Evolutionary conservation across 2,329 filamentous ascomycete species (phyloP).

Genomic region (Fusarium sp.): DNA sequence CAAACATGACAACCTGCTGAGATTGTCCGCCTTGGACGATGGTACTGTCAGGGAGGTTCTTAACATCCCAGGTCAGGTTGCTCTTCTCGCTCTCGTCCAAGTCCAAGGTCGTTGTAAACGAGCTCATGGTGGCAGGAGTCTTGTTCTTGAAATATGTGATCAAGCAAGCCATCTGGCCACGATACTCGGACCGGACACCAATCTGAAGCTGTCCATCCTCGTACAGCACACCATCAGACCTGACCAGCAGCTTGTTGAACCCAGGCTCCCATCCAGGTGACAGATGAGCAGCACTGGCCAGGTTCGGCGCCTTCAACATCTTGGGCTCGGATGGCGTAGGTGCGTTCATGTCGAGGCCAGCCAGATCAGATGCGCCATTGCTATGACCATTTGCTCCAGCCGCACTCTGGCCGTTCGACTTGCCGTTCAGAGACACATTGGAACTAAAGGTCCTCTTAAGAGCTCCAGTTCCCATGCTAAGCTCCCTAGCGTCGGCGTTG

Average conservation of each 20-base stretch:
- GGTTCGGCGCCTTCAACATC: constrained; percentile 77
- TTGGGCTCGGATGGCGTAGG: constrained; percentile 69
- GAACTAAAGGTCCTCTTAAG: constrained; percentile 88
- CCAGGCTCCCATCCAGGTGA: constrained; percentile 95
- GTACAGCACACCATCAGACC: constrained; percentile 88
- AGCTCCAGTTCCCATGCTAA: constrained; percentile 82
- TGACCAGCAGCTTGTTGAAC: constrained; percentile 84
- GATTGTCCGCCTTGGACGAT: constrained; percentile 82
- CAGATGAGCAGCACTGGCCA: constrained; percentile 91
- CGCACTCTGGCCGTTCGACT: constrained; percentile 55
- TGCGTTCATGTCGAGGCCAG: constrained; percentile 82
- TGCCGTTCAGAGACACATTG: constrained; percentile 63
- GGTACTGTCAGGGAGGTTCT: constrained; percentile 86
- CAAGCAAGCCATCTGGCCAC: constrained; percentile 92
- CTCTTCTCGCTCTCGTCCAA: constrained; percentile 75
- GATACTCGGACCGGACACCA: constrained; percentile 92
- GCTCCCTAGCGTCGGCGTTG: constrained; percentile 83
- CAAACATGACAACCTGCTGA: constrained; percentile 95
- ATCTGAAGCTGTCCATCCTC: constrained; percentile 96
- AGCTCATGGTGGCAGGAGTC: constrained; percentile 84
- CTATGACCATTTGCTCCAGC: constrained; percentile 65
- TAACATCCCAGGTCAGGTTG: constrained; percentile 85
- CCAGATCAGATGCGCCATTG: constrained; percentile 74
- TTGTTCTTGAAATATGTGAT: constrained; percentile 98
- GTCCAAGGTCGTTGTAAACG: constrained; percentile 94